Conservation (phyloP, 139 green algal species). For the Coelastrella sp. region DNA sequence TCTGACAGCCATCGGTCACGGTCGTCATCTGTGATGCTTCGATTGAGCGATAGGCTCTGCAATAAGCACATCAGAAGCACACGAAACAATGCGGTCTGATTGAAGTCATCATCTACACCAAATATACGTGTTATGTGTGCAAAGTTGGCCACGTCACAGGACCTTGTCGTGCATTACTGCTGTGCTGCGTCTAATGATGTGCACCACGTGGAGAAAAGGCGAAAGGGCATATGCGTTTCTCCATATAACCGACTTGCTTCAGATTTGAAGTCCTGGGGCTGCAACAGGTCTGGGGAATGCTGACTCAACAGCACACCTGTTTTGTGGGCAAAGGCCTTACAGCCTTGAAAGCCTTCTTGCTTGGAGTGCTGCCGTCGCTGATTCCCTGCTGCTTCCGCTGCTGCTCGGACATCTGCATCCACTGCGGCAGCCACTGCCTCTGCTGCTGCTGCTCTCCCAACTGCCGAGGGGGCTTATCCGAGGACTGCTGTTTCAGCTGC, state of each 20-base stretch:
- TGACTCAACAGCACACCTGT: neutral
- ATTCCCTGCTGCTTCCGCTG: neutral
- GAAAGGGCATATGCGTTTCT: too few species aligned
- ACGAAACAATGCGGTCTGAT: neutral
- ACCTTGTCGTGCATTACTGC: too few species aligned
- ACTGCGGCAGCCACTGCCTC: neutral
- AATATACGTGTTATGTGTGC: too few species aligned
- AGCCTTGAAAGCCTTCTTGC: neutral
- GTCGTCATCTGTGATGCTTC: neutral
- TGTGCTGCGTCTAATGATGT: too few species aligned
- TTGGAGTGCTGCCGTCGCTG: neutral
- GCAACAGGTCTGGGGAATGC: too few species aligned
- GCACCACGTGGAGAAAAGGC: too few species aligned
- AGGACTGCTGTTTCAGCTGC: neutral
- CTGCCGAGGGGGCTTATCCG: too few species aligned
- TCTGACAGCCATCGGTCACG: neutral
- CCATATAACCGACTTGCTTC: too few species aligned
- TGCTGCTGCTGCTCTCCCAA: neutral
- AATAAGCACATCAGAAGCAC: neutral
- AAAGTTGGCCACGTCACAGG: too few species aligned
- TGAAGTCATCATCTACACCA: too few species aligned
- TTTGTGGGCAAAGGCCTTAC: neutral
- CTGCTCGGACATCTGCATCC: neutral
- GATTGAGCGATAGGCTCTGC: neutral
- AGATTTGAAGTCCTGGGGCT: too few species aligned